Percentiles rank a stretch among this genome's conserved stretches.
These are phyloP conservation scores for Rhizophagus clarus DNA, from an alignment of 192 early-diverging fungal species.

Conservation along the genomic window DNA sequence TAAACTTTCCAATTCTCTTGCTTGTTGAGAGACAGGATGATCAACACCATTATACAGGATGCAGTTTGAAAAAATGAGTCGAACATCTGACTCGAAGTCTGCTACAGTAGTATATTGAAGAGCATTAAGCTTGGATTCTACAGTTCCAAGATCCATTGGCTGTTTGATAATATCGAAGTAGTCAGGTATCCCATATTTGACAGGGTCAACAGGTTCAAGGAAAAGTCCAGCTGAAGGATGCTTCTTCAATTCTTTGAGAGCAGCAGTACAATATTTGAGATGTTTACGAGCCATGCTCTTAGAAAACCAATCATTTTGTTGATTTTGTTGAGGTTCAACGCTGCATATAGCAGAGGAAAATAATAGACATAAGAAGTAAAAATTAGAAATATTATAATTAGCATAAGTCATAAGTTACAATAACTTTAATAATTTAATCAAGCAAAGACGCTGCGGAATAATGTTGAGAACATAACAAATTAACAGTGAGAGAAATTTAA, in stretches of 20 bases:
- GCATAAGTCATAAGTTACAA: too few relatives aligned
- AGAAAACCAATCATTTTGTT: slow-evolving; percentile 32
- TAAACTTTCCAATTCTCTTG: slow-evolving; percentile 67
- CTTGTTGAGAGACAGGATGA: slow-evolving; percentile 67
- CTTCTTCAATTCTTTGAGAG: slow-evolving; percentile 73
- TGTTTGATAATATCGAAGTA: slow-evolving; percentile 71
- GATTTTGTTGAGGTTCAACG: not conserved
- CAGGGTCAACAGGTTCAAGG: slow-evolving; percentile 76
- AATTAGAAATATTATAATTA: not conserved
- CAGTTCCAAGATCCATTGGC: slow-evolving; percentile 81
- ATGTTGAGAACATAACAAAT: not conserved
- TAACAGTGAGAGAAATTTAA: too few relatives aligned
- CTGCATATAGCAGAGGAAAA: not conserved
- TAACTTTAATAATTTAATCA: not conserved
- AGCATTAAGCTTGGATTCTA: slow-evolving; percentile 67
- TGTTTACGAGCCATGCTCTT: slow-evolving; percentile 76
- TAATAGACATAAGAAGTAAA: too few relatives aligned
- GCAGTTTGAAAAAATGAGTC: slow-evolving; percentile 79
- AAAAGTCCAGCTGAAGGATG: slow-evolving; percentile 88
- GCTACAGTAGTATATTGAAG: slow-evolving; percentile 64
- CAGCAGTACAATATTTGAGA: slow-evolving; percentile 77
- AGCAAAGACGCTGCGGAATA: not conserved
- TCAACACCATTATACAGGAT: slow-evolving; percentile 80
- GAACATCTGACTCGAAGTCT: slow-evolving; percentile 68
- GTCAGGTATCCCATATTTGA: slow-evolving; percentile 78